A percentile compares a stretch with the other conserved stretches of the same genome.
phyloP scores from a whole-genome alignment of 148 eudicot genomes.

The Beta vulgaris region DNA sequence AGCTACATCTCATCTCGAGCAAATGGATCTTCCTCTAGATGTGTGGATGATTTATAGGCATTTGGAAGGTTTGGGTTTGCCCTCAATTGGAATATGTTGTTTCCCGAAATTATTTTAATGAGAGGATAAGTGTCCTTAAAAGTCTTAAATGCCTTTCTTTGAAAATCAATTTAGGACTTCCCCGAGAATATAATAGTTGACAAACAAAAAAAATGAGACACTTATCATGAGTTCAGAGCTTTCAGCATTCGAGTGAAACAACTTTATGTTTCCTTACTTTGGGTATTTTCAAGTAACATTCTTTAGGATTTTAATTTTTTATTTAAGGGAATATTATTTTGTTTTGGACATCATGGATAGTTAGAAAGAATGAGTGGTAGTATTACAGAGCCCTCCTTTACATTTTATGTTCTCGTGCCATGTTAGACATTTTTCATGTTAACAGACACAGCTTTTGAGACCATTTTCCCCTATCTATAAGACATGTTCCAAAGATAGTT shows the following conservation, averaged over 20 bases:
- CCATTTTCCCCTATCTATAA: background rate
- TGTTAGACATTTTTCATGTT: background rate
- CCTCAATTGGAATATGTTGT: background rate
- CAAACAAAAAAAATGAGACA: background rate
- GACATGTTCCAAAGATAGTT: background rate
- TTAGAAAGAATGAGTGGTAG: background rate
- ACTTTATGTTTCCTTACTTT: background rate
- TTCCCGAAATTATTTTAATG: background rate
- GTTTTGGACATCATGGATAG: background rate
- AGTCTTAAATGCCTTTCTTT: background rate
- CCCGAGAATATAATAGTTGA: background rate
- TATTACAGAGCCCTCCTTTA: background rate
- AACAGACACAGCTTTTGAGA: background rate
- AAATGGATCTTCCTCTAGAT: background rate
- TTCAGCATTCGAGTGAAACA: background rate
- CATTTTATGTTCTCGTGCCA: background rate
- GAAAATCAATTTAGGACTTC: background rate
- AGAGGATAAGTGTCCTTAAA: background rate
- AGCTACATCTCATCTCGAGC: background rate
- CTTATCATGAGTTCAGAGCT: background rate
- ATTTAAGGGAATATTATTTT: background rate
- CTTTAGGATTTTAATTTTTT: background rate
- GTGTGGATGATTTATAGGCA: background rate
- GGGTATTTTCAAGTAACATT: background rate
- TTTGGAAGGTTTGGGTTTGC: background rate